Percentiles rank a stretch among this genome's conserved stretches.
Evolutionary conservation across 1,284 basidiomycete species (phyloP).

Genomic region (Papiliotrema terrestris): DNA sequence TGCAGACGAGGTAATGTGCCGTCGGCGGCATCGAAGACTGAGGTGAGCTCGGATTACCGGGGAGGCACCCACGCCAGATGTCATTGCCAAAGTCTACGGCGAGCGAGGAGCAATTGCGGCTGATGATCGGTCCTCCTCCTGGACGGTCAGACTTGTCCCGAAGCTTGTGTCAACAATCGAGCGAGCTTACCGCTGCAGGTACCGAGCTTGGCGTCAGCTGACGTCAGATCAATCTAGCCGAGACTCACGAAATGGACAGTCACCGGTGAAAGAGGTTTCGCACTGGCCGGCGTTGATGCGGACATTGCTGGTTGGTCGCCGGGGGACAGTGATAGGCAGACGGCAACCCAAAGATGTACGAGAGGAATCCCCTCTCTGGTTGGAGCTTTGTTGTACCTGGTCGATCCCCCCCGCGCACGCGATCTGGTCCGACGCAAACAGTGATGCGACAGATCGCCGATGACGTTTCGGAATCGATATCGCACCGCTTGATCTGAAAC

Average conservation of each 20-base stretch:
- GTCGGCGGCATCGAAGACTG: conserved; percentile 85
- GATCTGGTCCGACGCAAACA: too few species aligned
- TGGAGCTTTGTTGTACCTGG: too few species aligned
- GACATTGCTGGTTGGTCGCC: not conserved
- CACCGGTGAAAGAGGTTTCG: conserved; percentile 29
- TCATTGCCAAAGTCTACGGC: conserved; percentile 48
- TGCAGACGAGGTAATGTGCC: conserved; percentile 75
- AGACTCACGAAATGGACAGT: conserved; percentile 39
- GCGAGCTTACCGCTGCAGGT: conserved; percentile 44
- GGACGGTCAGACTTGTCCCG: not conserved
- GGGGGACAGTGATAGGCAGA: too few species aligned
- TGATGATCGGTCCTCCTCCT: conserved; percentile 47
- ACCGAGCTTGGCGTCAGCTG: conserved; percentile 35
- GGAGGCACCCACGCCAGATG: conserved; percentile 43
- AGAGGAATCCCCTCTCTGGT: too few species aligned
- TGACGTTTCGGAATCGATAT: too few species aligned
- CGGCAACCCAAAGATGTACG: too few species aligned
- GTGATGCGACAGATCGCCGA: too few species aligned
- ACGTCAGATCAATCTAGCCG: not conserved
- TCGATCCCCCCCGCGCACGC: not conserved
- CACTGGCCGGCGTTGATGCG: not conserved
- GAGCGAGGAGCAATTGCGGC: conserved; percentile 47
- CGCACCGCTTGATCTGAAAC: too few species aligned
- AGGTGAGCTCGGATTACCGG: not conserved
- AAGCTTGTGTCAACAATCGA: not conserved